Evolutionary conservation across 352 stramenopile genomes (phyloP), one percentile per base, ranked within the genome.

Genomic region (Globisporangium acanthophoron): DNA sequence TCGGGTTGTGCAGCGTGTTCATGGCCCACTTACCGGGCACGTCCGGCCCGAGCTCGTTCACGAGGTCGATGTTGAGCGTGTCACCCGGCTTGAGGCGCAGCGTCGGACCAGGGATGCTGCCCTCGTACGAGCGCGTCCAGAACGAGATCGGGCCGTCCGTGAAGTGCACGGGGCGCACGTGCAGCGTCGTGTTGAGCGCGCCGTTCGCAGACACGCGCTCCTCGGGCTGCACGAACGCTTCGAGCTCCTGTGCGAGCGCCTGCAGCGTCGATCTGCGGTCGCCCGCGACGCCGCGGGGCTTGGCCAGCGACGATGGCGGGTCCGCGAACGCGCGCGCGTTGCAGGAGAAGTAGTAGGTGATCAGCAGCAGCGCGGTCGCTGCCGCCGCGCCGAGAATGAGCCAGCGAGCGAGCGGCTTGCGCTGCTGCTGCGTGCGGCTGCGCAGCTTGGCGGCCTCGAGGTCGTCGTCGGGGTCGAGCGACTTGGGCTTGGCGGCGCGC

Each of bases 1-100:
- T 94, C 0, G 82, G 80, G 44, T 74, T 65, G 61, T 85, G 78
- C 57, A 87, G 74, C 15, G 77, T 87, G 59, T 91, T 91, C 21
- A 62, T 50, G 5, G 70, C 64, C 74, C 73, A 82, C 5, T 58
- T 40, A 12, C 75, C 79, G 0, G 45, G 45, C 0, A 65, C 54
- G 49, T 88, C 82, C 1, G 74, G 59, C 4, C 54, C 69, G 8
- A 94, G 59, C 29, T 71, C 59, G 58, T 94, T 94, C 12, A 75
- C 61, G 12, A 87, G 63, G 37, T 71, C 52, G 27, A 94, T 76
- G 43, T 74, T 76, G 18, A 94, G 60, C 18, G 66, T 69, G 57
- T 94, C 82, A 20, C 85, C 85, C 0, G 82, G 73, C 45, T 75
- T 59, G n/a, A 90, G 57, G n/a, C 76, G 66, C 37, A 92, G 56